These are phyloP conservation scores for Xylaria palmicola DNA, from an alignment of 495 filamentous ascomycete genomes.

Conservation along the genomic window DNA sequence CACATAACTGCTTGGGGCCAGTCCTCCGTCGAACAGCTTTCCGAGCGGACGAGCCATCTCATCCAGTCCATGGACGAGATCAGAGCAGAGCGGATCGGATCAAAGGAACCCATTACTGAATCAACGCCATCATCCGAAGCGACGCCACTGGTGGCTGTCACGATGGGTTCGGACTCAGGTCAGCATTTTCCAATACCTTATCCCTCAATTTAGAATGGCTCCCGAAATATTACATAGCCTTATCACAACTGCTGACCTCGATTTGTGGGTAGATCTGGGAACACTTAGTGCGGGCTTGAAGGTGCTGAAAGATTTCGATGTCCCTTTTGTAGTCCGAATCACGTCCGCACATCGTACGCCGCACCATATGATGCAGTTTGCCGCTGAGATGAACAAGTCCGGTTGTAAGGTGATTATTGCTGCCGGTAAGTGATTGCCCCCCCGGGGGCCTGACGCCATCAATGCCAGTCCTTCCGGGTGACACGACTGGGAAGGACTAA, in stretches of 20 bases:
- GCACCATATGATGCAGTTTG: constrained; percentile 75
- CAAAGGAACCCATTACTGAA: constrained; percentile 25
- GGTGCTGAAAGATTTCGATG: constrained; percentile 70
- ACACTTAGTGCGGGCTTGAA: constrained; percentile 74
- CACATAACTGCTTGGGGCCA: constrained; percentile 76
- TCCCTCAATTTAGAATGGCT: not conserved
- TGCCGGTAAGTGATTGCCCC: constrained; percentile 44
- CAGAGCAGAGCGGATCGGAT: constrained; percentile 53
- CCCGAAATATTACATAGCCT: not conserved
- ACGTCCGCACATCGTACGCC: constrained; percentile 95
- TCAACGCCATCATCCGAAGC: constrained; percentile 20
- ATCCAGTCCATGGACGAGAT: constrained; percentile 65
- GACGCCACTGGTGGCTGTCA: constrained; percentile 71
- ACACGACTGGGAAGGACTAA: not conserved
- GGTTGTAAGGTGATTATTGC: constrained; percentile 92
- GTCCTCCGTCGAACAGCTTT: constrained; percentile 67
- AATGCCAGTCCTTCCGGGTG: not conserved
- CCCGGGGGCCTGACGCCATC: not conserved
- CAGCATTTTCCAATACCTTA: not conserved
- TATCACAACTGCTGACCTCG: not conserved
- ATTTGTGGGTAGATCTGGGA: constrained; percentile 59
- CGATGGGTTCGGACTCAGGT: constrained; percentile 89
- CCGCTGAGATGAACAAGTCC: constrained; percentile 60
- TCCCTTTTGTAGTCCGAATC: constrained; percentile 76
- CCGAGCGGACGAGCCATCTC: constrained; percentile 65